Base-by-base conservation (phyloP, 2,329 filamentous ascomycete genomes). In the Cyclaneusma minus region DNA sequence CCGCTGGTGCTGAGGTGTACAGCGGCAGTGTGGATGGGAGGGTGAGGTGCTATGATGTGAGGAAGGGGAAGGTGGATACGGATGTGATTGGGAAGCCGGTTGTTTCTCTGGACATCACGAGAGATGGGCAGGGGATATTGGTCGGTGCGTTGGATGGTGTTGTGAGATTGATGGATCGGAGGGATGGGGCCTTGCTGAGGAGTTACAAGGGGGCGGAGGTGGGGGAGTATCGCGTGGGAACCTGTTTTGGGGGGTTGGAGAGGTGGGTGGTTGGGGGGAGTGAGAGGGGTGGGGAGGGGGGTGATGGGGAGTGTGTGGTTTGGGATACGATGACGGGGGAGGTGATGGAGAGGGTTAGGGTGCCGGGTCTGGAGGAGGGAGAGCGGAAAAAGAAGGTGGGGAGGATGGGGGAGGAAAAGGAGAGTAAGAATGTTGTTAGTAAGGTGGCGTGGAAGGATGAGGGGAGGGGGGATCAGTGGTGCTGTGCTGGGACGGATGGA, bases 311-410 rank as follows among this genome's bases (percentile, higher is more conserved):
- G 31, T 44, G 49, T 3, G 82, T 75, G 56, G 81, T 71, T 2
- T 95, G 87, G 87, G 84, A 94, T 53, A 55, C 92, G 12, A 48
- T 93, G 29, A 76, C 65, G 5, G 85, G 82, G 2, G 66, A 72
- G 29, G 47, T 79, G 26, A 58, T 69, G 31, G 68, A 77, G 16
- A 68, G 58, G 36, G 52, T 93, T 5, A 52, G 47, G 18, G 56
- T 68, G 3, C 64, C 67, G 0, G 64, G 65, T 2, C 62, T 62
- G 4, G 42, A 45, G n/a, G 59, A 56, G 3, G 51, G 52, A 21
- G 58, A 59, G 20, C 48, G 48, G 1, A 70, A 60, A 47, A 64
- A 52, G 38, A 56, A 59, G 8, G 50, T 75, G 9, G 68, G 68
- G 1, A 60, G 58, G 32, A 68, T 74, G 39, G 69, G 69, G 11